phyloP scores from a whole-genome alignment of 768 basidiomycete species.

The Leccinum longicurvipes region DNA sequence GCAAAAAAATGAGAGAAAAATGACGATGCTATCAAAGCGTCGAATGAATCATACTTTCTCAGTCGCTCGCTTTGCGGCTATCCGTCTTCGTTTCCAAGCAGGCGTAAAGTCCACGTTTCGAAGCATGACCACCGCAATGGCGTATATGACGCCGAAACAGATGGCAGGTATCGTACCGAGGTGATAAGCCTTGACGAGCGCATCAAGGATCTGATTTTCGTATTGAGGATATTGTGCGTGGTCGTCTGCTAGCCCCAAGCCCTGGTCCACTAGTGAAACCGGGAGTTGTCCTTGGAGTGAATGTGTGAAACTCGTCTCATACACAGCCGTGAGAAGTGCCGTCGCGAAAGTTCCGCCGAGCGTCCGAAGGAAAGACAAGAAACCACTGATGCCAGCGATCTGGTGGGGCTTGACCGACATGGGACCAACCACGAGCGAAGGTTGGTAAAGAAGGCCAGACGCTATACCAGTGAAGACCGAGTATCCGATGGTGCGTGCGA shows the following conservation, averaged over 20 bases:
- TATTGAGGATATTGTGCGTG: constrained; percentile 32
- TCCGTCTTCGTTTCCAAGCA: constrained; percentile 31
- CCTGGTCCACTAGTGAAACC: constrained; percentile 28
- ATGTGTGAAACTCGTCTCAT: constrained; percentile 31
- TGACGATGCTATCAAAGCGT: constrained; percentile 14
- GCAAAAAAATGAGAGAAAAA: constrained; percentile 15
- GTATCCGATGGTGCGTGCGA: constrained; percentile 28
- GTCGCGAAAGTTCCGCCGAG: constrained; percentile 35
- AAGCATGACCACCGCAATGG: constrained; percentile 30
- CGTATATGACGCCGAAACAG: constrained; percentile 32
- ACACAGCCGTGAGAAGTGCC: constrained; percentile 34
- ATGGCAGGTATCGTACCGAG: constrained; percentile 32
- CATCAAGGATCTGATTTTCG: constrained; percentile 29
- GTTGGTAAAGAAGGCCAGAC: constrained; percentile 34
- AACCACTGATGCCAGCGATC: constrained; percentile 35
- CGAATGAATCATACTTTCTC: constrained; percentile 20
- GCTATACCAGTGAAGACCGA: constrained; percentile 31
- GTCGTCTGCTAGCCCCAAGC: constrained; percentile 30
- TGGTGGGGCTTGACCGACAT: constrained; percentile 34
- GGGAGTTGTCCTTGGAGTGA: constrained; percentile 28
- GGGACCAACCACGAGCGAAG: constrained; percentile 34
- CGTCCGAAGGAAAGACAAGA: constrained; percentile 34
- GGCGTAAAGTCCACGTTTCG: constrained; percentile 33
- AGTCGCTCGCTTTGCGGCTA: constrained; percentile 22
- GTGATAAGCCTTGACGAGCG: constrained; percentile 34